These are phyloP conservation scores for Onygena corvina DNA, from an alignment of 2,329 filamentous ascomycete genomes.

Conservation along the genomic window DNA sequence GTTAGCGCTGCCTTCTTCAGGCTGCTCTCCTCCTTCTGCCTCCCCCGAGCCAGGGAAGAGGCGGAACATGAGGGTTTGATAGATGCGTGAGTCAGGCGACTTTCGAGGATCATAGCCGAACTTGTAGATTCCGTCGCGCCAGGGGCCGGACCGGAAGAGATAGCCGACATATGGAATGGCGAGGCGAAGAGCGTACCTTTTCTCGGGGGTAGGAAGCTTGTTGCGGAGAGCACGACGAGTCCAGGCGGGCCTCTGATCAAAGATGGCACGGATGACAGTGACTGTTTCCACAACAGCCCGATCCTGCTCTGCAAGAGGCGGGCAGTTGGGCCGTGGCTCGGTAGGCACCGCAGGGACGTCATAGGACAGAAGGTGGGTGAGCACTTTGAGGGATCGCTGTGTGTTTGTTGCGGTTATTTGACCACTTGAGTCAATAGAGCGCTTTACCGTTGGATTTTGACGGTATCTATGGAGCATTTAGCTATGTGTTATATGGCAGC, in stretches of 20 bases:
- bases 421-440: conserved; percentile 45
- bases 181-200: conserved; percentile 51
- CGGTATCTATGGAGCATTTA: conserved; percentile 49
- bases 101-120: conserved; percentile 77
- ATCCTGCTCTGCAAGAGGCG: conserved; percentile 39
- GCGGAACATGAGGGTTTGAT: conserved; percentile 84
- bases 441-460: conserved; percentile 69
- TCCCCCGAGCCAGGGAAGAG: conserved; percentile 37
- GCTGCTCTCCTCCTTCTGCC: conserved; percentile 13
- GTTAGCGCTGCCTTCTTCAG: conserved; percentile 14
- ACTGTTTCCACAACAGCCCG: conserved; percentile 53
- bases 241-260: conserved; percentile 69
- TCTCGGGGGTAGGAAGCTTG: conserved; percentile 47
- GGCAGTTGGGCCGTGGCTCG: conserved; percentile 46
- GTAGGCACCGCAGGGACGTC: conserved; percentile 52
- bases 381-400: conserved; percentile 47
- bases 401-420: conserved; percentile 49
- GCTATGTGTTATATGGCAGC: conserved; percentile 20
- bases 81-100: conserved; percentile 63
- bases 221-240: conserved; percentile 74
- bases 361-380: conserved; percentile 47
- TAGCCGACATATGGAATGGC: conserved; percentile 78
- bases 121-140: conserved; percentile 73
- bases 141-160: conserved; percentile 84
- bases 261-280: conserved; percentile 49